Evolutionary conservation across 768 basidiomycete genomes (phyloP).

Genomic region (Suillus decipiens): DNA sequence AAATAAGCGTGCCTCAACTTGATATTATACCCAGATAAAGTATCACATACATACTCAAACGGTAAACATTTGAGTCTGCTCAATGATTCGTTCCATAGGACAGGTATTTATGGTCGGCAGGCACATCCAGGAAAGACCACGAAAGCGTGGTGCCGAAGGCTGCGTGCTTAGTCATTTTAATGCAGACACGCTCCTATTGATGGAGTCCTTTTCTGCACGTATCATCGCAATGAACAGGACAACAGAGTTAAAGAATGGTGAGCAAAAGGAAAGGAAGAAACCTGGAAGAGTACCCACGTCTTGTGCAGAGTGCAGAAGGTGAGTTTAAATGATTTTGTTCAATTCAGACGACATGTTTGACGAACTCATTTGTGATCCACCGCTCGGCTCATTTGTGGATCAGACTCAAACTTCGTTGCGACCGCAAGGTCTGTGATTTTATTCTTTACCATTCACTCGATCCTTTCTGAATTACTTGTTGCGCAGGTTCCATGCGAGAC

Average conservation of each 20-base stretch:
- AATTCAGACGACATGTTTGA: background rate
- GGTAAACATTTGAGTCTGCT: background rate
- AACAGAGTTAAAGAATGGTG: conserved; percentile 14
- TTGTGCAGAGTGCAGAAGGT: conserved; percentile 44
- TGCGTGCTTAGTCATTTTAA: background rate
- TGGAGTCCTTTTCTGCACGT: too few species aligned
- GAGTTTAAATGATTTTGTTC: conserved; percentile 9
- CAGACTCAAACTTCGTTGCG: conserved; percentile 66
- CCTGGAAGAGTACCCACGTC: conserved; percentile 50
- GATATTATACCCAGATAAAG: background rate
- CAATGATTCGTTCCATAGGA: background rate
- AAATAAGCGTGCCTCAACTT: background rate
- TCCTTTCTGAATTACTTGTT: conserved; percentile 9
- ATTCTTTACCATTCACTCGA: background rate
- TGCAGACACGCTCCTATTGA: background rate
- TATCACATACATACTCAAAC: background rate
- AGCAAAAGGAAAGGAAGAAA: conserved; percentile 41
- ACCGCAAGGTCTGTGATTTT: conserved; percentile 50
- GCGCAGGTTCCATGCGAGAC: conserved; percentile 74
- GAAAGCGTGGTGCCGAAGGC: too few species aligned
- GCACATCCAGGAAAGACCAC: background rate
- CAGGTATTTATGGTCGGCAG: background rate
- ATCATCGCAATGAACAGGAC: conserved; percentile 11
- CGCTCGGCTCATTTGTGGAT: background rate
- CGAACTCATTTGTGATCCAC: background rate